Base-by-base conservation (phyloP, 352 stramenopile species). In the Globisporangium alternatum region DNA sequence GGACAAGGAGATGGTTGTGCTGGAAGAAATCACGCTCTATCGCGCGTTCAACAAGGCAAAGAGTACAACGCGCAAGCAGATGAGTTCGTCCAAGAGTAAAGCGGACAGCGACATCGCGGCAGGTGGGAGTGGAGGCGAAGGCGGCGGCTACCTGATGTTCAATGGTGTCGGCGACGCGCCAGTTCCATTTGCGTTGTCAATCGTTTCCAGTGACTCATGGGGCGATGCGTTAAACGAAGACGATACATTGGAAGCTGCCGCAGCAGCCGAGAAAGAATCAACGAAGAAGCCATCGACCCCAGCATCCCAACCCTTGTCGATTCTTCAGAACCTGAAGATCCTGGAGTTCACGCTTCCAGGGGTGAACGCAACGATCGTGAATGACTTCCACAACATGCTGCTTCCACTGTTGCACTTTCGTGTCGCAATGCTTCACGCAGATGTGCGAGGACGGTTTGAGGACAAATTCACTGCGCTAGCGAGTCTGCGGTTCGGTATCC, bases 321-420 rank as follows among this genome's bases (percentile, higher is more conserved):
- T 88, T 51, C 63, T 88, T 0, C 69, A 84, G 12, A 86, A 91
- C 35, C 64, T 93, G 31, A 93, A 91, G 63, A 84, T 91, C 25
- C 66, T 92, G 49, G 77, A 93, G 55, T 83, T 95, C 56, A 86
- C 73, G 41, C 68, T 95, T 0, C 84, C 86, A 31, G 86, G 84
- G 12, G 66, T 95, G 33, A 89, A 92, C 35, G 83, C 86, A 9
- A 95, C 86, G 7, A 72, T 95, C 30, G 77, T 95, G 15, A 95
- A 95, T 60, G 86, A 95, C 63, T 93, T 93, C 41, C 83, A 95
- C 68, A 93, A 95, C 56, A 95, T 95, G 86, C 64, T 93, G 45
- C 66, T 95, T 15, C 86, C 86, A 2, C 49, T 95, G 43, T 64
- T 95, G 66, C 86, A 95, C 58, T 78, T 91, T n/a, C 83, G 83